phyloP scores from a whole-genome alignment of 2,329 filamentous ascomycete species.

The Phyllosticta citriasiana region DNA sequence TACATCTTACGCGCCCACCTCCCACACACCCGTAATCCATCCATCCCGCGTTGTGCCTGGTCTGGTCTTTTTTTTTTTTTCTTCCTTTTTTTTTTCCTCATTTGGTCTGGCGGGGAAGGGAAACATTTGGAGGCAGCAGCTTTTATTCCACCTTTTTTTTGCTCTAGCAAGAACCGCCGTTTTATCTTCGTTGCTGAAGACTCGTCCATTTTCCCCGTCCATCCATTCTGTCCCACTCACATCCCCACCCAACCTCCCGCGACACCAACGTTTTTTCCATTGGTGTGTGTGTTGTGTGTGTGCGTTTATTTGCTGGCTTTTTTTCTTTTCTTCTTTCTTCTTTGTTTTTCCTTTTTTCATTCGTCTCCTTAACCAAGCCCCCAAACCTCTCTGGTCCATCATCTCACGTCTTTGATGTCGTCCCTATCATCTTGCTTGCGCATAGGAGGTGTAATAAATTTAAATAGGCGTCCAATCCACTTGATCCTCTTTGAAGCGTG shows the following conservation, averaged over 20 bases:
- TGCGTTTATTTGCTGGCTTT: conserved; percentile 5
- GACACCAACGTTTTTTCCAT: neutral
- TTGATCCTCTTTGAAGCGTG: conserved; percentile 6
- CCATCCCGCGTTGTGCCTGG: conserved; percentile 3
- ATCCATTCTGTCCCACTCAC: too few relatives aligned
- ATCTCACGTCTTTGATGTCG: neutral
- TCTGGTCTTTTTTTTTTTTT: neutral
- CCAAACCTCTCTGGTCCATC: neutral
- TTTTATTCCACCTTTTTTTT: conserved; percentile 6
- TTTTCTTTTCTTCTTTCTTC: neutral
- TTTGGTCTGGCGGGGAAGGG: conserved; percentile 6
- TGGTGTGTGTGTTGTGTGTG: conserved; percentile 4
- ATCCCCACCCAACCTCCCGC: neutral
- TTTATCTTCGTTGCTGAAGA: too few relatives aligned
- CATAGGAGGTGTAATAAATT: conserved; percentile 11
- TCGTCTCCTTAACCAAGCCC: neutral
- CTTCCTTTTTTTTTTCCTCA: conserved; percentile 1
- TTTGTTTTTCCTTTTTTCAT: neutral
- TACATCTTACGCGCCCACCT: conserved; percentile 4
- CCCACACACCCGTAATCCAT: neutral
- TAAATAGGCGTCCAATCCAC: conserved; percentile 9
- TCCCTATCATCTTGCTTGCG: conserved; percentile 9
- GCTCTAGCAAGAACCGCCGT: conserved; percentile 1
- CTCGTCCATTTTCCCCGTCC: too few relatives aligned
- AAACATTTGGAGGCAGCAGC: conserved; percentile 5